Percentiles rank a stretch among this genome's conserved stretches.
Evolutionary conservation across 2,329 filamentous ascomycete genomes (phyloP).

Genomic region (Didymella sp.): DNA sequence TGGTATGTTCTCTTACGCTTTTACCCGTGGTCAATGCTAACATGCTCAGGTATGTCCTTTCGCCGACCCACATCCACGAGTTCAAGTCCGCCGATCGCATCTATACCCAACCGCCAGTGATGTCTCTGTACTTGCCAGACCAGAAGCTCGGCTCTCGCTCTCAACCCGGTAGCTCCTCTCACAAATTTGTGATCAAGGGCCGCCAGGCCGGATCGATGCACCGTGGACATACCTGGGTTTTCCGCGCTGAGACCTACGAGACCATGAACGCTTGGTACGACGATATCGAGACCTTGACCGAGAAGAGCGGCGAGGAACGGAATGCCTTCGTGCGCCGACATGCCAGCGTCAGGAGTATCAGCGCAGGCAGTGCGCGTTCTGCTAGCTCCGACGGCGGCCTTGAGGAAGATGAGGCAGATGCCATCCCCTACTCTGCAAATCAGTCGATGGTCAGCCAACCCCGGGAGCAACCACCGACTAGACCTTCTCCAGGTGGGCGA

Average conservation of each 20-base stretch:
- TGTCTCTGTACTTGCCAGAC: constrained; percentile 94
- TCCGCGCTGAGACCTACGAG: constrained; percentile 75
- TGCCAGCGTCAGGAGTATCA: constrained; percentile 77
- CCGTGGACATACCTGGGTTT: constrained; percentile 74
- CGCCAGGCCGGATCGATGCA: constrained; percentile 93
- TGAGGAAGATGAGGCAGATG: constrained; percentile 67
- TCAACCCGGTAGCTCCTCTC: constrained; percentile 78
- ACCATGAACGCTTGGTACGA: constrained; percentile 98
- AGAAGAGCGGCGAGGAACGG: constrained; percentile 86
- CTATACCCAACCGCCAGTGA: constrained; percentile 80
- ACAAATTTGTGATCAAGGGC: constrained; percentile 98
- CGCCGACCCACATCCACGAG: constrained; percentile 95
- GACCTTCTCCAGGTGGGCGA: constrained; percentile 90
- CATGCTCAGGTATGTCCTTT: constrained; percentile 81
- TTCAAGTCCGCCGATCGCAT: constrained; percentile 98
- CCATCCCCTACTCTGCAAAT: constrained; percentile 69
- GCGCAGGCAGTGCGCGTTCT: constrained; percentile 65
- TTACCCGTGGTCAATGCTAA: constrained; percentile 15
- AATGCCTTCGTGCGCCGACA: constrained; percentile 86
- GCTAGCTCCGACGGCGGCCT: constrained; percentile 53
- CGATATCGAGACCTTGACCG: constrained; percentile 87
- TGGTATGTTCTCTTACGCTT: constrained; percentile 67
- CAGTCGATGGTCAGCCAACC: constrained; percentile 51
- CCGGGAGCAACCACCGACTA: constrained; percentile 59
- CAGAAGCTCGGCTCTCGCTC: constrained; percentile 96